Evolutionary conservation across 805 yeast genomes (phyloP), one percentile per base, ranked within the genome.

Genomic region (Pichia membranifaciens): DNA sequence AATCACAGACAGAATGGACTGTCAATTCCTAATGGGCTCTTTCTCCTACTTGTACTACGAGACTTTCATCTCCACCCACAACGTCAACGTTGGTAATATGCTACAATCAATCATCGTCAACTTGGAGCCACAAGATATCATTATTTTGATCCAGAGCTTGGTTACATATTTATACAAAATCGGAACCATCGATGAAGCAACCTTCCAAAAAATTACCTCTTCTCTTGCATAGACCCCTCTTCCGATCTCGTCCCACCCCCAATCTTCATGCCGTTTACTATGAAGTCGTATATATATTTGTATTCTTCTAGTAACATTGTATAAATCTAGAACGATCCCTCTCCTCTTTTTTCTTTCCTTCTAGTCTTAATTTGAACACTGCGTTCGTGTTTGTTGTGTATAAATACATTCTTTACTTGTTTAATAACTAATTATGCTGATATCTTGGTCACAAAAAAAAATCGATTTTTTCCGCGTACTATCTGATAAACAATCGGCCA

Each of bases 21-120:
- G 99, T 69, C 98, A 93, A 69, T 93, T 91, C 63, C 72, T 93
- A 57, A 93, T 93, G 98, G 99, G 99, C 12, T 87, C 95, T 35
- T 93, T 93, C 63, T 78, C 93, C 31, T 90, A 89, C 62, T 73
- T 93, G 55, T 93, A 93, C 69, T 90, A 83, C 67, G 96, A 91
- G 66, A 87, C 96, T 2, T 93, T 93, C 64, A 78, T 93, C 55
- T 81, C 91, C 33, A 77, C 79, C 38, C 78, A 79, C 53, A 81
- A 83, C 64, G 70, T 82, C 52, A 82, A 82, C 46, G 82, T 87
- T 47, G 91, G 88, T 32, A 74, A 83, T 13, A 68, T 93, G 22
- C 67, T 91, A 50, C 95, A 91, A 57, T 69, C 82, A 38, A 83
- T 88, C 22, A 76, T 88, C 36, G 77, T 84, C 57, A 84, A 85